Evolutionary conservation across 83 land plant species (phyloP).

Genomic region (Diphasiastrum complanatum): DNA sequence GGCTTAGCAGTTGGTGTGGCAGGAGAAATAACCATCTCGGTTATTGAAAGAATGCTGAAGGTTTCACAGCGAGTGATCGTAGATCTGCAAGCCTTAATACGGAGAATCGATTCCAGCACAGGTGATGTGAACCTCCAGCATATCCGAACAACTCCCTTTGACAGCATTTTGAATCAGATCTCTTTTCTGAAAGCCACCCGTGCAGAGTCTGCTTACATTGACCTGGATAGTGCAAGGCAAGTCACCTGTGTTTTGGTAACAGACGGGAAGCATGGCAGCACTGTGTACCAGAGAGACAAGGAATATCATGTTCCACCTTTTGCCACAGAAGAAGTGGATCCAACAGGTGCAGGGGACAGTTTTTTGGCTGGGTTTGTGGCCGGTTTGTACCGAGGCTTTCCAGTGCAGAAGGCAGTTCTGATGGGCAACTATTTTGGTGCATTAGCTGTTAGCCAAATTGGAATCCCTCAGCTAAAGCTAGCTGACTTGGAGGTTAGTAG

Average conservation of each 20-base stretch:
- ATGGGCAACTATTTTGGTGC: constrained; percentile 91
- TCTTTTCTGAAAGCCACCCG: constrained; percentile 75
- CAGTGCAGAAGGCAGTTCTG: constrained; percentile 67
- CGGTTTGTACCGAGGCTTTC: constrained; percentile 60
- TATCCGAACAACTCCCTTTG: constrained; percentile 54
- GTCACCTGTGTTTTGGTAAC: constrained; percentile 77
- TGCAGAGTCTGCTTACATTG: constrained; percentile 58
- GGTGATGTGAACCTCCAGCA: constrained; percentile 49
- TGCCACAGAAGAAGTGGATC: constrained; percentile 64
- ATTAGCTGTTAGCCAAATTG: constrained; percentile 73
- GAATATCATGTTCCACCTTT: constrained; percentile 57
- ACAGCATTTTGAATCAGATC: constrained; percentile 48
- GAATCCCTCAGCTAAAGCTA: constrained; percentile 54
- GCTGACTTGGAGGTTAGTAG: constrained; percentile 73
- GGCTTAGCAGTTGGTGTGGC: constrained; percentile 92
- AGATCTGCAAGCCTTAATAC: constrained; percentile 75
- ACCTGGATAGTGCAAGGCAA: constrained; percentile 56
- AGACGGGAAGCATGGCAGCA: constrained; percentile 75
- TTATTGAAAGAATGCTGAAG: constrained; percentile 56
- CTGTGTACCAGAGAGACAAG: constrained; percentile 47
- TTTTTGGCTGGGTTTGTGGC: constrained; percentile 78
- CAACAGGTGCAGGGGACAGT: constrained; percentile 97
- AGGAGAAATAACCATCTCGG: constrained; percentile 67
- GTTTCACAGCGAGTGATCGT: constrained; percentile 62
- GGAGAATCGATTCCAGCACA: constrained; percentile 54